A percentile compares a stretch with the other conserved stretches of the same genome.
These are phyloP conservation scores for Sporothrix mexicana DNA, from an alignment of 2,329 filamentous ascomycete genomes.

Conservation along the genomic window DNA sequence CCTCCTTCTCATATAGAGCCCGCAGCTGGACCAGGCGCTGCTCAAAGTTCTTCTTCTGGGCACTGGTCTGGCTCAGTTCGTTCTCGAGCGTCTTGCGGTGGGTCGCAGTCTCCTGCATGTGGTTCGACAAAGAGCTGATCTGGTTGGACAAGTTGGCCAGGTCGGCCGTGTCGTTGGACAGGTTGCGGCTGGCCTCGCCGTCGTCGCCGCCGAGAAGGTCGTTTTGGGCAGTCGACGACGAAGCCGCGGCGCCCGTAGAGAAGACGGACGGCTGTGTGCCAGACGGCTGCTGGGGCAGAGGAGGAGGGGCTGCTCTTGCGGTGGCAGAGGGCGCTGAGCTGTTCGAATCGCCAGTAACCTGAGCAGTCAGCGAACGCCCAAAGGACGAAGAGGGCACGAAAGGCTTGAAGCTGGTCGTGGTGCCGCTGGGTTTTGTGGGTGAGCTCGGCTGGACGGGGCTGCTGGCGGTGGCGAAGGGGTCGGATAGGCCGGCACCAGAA, in stretches of 20 bases:
- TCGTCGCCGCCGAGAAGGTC: constrained; percentile 90
- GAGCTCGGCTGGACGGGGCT: constrained; percentile 59
- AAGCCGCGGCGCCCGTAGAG: neutral
- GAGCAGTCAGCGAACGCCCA: constrained; percentile 78
- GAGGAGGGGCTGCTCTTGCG: constrained; percentile 40
- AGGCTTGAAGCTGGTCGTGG: constrained; percentile 73
- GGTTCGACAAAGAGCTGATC: constrained; percentile 84
- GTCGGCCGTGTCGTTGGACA: constrained; percentile 88
- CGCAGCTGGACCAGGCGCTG: constrained; percentile 84
- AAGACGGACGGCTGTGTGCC: neutral
- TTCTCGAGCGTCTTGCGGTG: constrained; percentile 81
- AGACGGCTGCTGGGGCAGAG: constrained; percentile 23
- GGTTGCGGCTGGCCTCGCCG: constrained; percentile 85
- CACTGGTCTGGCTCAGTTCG: constrained; percentile 78
- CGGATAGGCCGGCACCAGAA: constrained; percentile 65
- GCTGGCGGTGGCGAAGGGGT: constrained; percentile 65
- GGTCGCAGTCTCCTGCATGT: constrained; percentile 90
- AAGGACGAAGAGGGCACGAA: constrained; percentile 94
- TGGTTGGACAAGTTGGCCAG: constrained; percentile 96
- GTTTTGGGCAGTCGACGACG: constrained; percentile 53
- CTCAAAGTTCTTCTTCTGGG: constrained; percentile 94
- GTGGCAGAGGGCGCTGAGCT: constrained; percentile 53
- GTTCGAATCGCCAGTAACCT: constrained; percentile 71
- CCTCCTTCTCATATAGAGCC: constrained; percentile 90
- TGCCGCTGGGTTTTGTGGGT: constrained; percentile 56